Conservation (phyloP, 2,329 filamentous ascomycete species). For the Bipolaris sorokiniana region DNA sequence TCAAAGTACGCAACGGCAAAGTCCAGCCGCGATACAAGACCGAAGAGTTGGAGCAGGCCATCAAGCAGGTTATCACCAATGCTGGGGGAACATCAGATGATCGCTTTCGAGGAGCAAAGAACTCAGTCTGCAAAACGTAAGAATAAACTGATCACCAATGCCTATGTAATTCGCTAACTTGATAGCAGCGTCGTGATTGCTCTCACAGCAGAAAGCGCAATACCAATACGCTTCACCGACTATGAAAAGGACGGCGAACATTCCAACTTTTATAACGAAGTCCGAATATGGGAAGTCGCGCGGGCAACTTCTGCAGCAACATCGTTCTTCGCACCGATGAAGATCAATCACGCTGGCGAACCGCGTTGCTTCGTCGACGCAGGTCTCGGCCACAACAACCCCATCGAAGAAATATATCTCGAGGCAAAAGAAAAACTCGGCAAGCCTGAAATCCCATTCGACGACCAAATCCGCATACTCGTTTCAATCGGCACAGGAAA, state of each 20-base stretch:
- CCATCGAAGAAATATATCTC: slow-evolving; percentile 48
- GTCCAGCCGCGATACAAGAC: slow-evolving; percentile 20
- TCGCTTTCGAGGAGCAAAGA: slow-evolving; percentile 9
- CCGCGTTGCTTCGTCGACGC: slow-evolving; percentile 51
- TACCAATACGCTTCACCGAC: slow-evolving; percentile 10
- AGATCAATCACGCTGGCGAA: slow-evolving; percentile 41
- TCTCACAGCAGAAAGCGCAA: slow-evolving; percentile 7
- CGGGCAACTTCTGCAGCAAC: slow-evolving; percentile 24
- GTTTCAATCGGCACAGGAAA: slow-evolving; percentile 16
- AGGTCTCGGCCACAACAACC: slow-evolving; percentile 51
- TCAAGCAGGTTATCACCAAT: slow-evolving; percentile 13
- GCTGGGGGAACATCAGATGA: slow-evolving; percentile 7
- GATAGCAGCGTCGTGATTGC: slow-evolving; percentile 10
- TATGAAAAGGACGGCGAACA: slow-evolving; percentile 13
- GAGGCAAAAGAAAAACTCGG: slow-evolving; percentile 27
- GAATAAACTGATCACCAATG: neutral
- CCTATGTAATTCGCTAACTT: neutral
- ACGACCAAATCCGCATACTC: slow-evolving; percentile 8
- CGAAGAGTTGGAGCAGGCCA: slow-evolving; percentile 16
- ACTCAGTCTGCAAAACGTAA: slow-evolving; percentile 12
- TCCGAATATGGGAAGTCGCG: slow-evolving; percentile 34
- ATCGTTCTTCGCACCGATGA: slow-evolving; percentile 39
- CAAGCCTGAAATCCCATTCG: neutral
- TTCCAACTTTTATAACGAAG: slow-evolving; percentile 30
- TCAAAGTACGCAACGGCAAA: slow-evolving; percentile 14